A percentile compares a stretch with the other conserved stretches of the same genome.
Evolutionary conservation across 148 eudicot species (phyloP).

Genomic region (Camellia lanceoleosa): DNA sequence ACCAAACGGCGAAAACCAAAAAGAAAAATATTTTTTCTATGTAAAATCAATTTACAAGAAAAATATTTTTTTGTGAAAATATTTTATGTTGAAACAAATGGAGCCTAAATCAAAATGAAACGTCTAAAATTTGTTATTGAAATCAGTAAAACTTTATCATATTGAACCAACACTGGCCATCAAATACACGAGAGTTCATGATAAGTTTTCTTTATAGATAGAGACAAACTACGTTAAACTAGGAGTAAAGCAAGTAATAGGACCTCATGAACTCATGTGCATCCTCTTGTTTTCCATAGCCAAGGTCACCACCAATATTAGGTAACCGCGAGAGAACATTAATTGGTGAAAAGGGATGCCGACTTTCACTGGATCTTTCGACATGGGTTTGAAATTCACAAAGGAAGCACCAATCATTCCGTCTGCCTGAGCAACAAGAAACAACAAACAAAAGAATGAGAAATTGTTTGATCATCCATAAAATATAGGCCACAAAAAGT

Average conservation of each 20-base stretch:
- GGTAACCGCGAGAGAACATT: constrained; percentile 84
- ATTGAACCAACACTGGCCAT: neutral
- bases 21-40: too few species aligned
- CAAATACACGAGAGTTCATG: neutral
- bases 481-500: neutral
- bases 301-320: constrained; percentile 88
- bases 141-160: neutral
- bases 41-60: too few species aligned
- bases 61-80: too few species aligned
- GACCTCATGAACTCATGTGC: constrained; percentile 99
- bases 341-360: constrained; percentile 76
- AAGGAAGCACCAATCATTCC: constrained; percentile 87
- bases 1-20: too few species aligned
- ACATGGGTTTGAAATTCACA: constrained; percentile 81
- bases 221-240: neutral
- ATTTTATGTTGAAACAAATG: too few species aligned
- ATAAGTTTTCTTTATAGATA: too few species aligned
- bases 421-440: constrained; percentile 46
- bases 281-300: constrained; percentile 92
- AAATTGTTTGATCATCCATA: neutral
- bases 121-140: neutral
- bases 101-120: neutral
- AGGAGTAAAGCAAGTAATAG: neutral
- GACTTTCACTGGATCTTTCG: constrained; percentile 56
- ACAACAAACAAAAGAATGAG: constrained; percentile 12